Evolutionary conservation across 2,329 filamentous ascomycete species (phyloP).

Genomic region (Botrytis squamosa): DNA sequence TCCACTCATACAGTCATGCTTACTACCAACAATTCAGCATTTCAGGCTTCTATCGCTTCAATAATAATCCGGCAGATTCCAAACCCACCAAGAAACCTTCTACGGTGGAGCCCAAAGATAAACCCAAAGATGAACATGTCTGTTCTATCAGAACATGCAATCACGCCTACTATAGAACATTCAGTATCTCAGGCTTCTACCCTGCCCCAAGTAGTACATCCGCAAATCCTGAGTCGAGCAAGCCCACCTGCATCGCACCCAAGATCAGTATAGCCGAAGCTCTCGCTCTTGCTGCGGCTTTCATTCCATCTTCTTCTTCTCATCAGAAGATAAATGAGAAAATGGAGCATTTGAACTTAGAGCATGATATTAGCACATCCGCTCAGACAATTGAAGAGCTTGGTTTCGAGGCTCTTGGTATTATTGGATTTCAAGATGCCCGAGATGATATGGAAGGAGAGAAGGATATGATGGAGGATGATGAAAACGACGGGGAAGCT

Average conservation of each 20-base stretch:
- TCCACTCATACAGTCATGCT: background rate
- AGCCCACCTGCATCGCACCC: too few species aligned
- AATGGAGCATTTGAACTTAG: background rate
- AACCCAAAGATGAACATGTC: background rate
- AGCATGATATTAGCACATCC: background rate
- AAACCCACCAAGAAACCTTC: background rate
- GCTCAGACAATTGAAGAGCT: background rate
- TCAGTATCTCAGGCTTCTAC: background rate
- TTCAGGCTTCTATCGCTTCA: background rate
- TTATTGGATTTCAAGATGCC: background rate
- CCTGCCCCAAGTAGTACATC: too few species aligned
- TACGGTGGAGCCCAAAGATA: background rate
- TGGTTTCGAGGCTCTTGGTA: background rate
- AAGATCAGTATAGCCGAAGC: background rate
- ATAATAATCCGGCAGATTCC: background rate
- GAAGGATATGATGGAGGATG: background rate
- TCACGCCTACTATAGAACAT: background rate
- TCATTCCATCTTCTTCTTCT: background rate
- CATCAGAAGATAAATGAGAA: background rate
- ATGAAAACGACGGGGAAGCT: background rate
- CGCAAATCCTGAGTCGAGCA: fast-evolving
- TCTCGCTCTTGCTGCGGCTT: background rate
- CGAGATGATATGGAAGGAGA: background rate
- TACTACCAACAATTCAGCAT: background rate
- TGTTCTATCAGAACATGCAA: background rate